phyloP scores from a whole-genome alignment of 352 stramenopile genomes.

The Phytopythium ostracodes region DNA sequence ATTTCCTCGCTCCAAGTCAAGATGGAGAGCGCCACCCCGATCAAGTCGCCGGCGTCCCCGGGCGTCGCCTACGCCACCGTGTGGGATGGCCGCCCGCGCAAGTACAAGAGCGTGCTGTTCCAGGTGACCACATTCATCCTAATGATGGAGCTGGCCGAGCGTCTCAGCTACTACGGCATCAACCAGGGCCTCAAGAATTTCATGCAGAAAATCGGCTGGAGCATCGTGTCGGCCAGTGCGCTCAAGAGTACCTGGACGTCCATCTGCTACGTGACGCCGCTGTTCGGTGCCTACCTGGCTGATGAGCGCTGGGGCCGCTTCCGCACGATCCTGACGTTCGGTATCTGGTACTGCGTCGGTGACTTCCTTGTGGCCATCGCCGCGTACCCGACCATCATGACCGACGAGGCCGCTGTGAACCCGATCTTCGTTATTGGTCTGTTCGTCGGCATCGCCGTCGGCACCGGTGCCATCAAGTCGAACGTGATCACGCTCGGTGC shows the following conservation, averaged over 20 bases:
- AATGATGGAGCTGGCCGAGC: constrained; percentile 60
- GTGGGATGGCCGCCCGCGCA: constrained; percentile 38
- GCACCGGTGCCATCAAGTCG: constrained; percentile 48
- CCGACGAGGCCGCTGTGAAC: constrained; percentile 26
- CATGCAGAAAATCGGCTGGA: constrained; percentile 52
- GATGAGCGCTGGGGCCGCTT: constrained; percentile 63
- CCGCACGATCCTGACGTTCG: constrained; percentile 53
- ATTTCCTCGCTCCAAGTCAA: background rate
- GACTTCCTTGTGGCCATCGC: constrained; percentile 56
- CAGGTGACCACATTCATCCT: constrained; percentile 57
- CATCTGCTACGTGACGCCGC: constrained; percentile 47
- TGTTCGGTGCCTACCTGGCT: constrained; percentile 51
- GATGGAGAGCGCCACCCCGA: constrained; percentile 11
- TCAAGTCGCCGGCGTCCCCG: constrained; percentile 18
- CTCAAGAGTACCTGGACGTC: constrained; percentile 63
- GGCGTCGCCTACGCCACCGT: constrained; percentile 16
- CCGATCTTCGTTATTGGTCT: constrained; percentile 57
- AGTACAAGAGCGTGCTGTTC: constrained; percentile 56
- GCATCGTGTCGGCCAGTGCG: constrained; percentile 34
- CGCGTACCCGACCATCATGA: constrained; percentile 46
- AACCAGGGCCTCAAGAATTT: constrained; percentile 57
- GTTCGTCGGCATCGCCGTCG: constrained; percentile 41
- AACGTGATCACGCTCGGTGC: constrained; percentile 52
- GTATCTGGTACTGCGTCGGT: constrained; percentile 60
- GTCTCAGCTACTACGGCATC: constrained; percentile 55